Conservation (phyloP, 148 eudicot genomes). For the Cornus controversa region DNA sequence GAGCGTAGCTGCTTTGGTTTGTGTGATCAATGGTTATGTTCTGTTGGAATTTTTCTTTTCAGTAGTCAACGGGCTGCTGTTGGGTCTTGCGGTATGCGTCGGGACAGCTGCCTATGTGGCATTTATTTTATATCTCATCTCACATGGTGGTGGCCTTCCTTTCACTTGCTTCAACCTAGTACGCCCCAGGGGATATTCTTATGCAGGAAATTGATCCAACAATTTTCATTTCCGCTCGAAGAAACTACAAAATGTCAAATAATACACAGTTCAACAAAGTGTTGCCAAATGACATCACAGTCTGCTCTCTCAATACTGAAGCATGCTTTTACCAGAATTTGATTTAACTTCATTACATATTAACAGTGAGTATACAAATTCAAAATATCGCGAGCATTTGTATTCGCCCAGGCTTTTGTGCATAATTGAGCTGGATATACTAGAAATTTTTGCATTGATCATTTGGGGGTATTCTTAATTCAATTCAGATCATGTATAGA, state of each 20-base stretch:
- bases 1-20: slow-evolving; percentile 61
- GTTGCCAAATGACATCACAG: not conserved
- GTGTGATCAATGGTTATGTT: slow-evolving; percentile 61
- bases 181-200: slow-evolving; percentile 21
- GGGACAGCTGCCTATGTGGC: slow-evolving; percentile 40
- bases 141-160: slow-evolving; percentile 31
- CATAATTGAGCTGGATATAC: not conserved
- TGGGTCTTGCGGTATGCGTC: slow-evolving; percentile 35
- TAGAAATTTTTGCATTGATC: no score
- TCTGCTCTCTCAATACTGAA: not conserved
- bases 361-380: not conserved
- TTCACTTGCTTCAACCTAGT: slow-evolving; percentile 20
- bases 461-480: no score
- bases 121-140: slow-evolving; percentile 49
- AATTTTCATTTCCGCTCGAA: not conserved
- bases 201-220: slow-evolving; percentile 21
- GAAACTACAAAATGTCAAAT: no score
- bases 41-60: slow-evolving; percentile 52
- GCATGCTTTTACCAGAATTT: not conserved
- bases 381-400: not conserved
- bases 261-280: not conserved
- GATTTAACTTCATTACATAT: not conserved
- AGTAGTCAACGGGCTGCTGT: slow-evolving; percentile 54
- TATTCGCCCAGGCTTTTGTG: not conserved
- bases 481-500: no score